Percentiles rank a stretch among this genome's conserved stretches.
Conservation (phyloP, 257 asterid genomes). For the Marsdenia floribunda region DNA sequence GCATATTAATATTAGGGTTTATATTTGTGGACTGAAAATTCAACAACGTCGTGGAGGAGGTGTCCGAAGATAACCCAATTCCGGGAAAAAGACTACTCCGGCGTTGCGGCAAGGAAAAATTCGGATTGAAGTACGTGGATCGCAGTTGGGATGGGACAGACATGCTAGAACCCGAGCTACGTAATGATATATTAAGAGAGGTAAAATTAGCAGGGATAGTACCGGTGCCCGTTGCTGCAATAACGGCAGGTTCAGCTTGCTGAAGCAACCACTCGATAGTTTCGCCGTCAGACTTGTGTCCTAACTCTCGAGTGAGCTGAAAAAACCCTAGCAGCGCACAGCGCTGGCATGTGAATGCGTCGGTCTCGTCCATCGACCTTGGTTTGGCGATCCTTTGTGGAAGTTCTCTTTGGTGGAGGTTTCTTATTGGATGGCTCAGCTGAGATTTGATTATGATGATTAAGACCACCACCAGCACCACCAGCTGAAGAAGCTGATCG, state of each 20-base stretch:
- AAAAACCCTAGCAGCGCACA: conserved; percentile 98
- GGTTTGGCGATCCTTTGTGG: conserved; percentile 90
- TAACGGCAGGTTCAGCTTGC: conserved; percentile 94
- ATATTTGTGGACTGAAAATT: conserved; percentile 52
- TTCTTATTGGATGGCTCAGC: conserved; percentile 52
- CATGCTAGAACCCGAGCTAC: conserved; percentile 90
- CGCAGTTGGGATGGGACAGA: conserved; percentile 87
- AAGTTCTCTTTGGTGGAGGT: conserved; percentile 63
- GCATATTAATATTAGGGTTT: conserved; percentile 48
- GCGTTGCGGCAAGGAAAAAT: conserved; percentile 49
- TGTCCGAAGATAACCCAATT: conserved; percentile 56
- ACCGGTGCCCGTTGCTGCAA: conserved; percentile 96
- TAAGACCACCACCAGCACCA: neutral
- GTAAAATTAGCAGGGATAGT: conserved; percentile 95
- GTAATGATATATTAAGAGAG: conserved; percentile 73
- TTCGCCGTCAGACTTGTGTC: conserved; percentile 92
- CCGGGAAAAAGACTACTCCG: conserved; percentile 48
- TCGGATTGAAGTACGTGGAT: conserved; percentile 64
- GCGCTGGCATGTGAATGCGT: conserved; percentile 94
- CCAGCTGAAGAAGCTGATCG: conserved; percentile 29
- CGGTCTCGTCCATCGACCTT: conserved; percentile 93
- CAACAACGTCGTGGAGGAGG: conserved; percentile 45
- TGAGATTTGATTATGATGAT: conserved; percentile 23
- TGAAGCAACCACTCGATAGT: conserved; percentile 90
- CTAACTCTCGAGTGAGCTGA: conserved; percentile 87